phyloP scores from a whole-genome alignment of 345 rosid genomes.

The Aquilaria malaccensis region DNA sequence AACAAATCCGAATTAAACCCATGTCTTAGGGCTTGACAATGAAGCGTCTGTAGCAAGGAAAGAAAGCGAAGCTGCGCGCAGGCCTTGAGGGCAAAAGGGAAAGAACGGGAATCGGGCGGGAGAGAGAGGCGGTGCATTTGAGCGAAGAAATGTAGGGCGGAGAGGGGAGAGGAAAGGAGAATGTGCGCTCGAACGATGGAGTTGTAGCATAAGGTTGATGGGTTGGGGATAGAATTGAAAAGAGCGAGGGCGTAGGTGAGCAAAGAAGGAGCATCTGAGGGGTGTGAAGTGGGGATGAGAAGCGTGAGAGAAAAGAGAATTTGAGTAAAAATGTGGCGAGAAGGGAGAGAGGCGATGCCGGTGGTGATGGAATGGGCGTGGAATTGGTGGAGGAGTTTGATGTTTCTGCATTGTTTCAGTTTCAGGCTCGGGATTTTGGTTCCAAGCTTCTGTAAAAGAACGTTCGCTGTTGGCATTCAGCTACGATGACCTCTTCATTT shows the following conservation, averaged over 20 bases:
- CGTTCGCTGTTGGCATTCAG: no score
- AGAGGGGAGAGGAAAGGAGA: constrained; percentile 40
- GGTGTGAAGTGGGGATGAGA: constrained; percentile 12
- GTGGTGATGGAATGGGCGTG: no score
- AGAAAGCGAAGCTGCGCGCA: constrained; percentile 31
- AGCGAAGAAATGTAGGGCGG: constrained; percentile 43
- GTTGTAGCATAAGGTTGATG: constrained; percentile 55
- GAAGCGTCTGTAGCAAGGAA: constrained; percentile 32
- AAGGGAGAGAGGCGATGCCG: no score
- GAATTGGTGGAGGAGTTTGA: no score
- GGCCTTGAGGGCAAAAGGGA: constrained; percentile 64
- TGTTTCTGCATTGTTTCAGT: no score
- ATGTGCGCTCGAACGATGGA: constrained; percentile 40
- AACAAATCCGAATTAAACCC: constrained; percentile 53
- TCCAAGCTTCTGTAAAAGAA: no score
- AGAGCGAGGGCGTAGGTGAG: constrained; percentile 31
- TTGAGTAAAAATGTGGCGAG: constrained; percentile 19
- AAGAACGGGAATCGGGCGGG: constrained; percentile 51
- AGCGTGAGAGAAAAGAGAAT: constrained; percentile 39
- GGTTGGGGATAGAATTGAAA: constrained; percentile 37
- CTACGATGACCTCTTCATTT: no score
- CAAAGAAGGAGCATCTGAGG: constrained; percentile 2
- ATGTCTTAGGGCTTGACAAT: constrained; percentile 38
- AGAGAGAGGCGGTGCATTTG: constrained; percentile 48
- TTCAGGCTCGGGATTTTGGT: no score